Conservation (phyloP, 129 eudicot genomes). For the Flaveria brownii region DNA sequence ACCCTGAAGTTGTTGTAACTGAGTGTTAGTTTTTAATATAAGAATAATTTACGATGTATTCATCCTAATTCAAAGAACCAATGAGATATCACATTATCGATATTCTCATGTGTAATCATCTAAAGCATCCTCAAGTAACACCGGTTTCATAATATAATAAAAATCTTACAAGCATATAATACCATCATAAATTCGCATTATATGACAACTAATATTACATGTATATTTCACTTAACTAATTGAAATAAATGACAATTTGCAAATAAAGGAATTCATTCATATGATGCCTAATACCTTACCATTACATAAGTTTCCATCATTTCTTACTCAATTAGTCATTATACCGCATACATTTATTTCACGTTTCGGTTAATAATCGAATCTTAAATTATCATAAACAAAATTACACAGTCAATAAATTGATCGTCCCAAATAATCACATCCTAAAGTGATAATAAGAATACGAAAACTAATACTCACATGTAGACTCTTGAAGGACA, state of each 20-base stretch:
- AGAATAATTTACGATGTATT: too few species aligned
- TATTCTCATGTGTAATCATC: too few species aligned
- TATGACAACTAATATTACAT: conserved; percentile 4
- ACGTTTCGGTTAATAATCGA: neutral
- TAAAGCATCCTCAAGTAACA: too few species aligned
- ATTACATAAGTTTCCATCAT: conserved; percentile 12
- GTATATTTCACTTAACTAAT: neutral
- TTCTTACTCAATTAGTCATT: conserved; percentile 19
- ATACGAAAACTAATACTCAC: too few species aligned
- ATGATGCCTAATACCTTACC: neutral
- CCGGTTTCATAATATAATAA: neutral
- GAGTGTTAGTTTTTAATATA: too few species aligned
- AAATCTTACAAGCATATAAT: neutral
- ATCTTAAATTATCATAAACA: neutral
- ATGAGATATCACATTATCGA: too few species aligned
- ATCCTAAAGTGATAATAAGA: too few species aligned
- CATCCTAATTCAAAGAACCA: too few species aligned
- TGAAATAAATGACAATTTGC: conserved; percentile 4
- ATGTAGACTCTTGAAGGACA: too few species aligned
- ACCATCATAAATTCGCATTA: conserved; percentile 1
- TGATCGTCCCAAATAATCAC: too few species aligned
- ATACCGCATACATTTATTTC: neutral
- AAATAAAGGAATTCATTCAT: conserved; percentile 19
- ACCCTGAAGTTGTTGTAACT: too few species aligned
- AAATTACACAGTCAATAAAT: neutral